Percentiles rank a stretch among this genome's conserved stretches.
Evolutionary conservation across 345 rosid species (phyloP).

Genomic region (Hypericum perforatum): DNA sequence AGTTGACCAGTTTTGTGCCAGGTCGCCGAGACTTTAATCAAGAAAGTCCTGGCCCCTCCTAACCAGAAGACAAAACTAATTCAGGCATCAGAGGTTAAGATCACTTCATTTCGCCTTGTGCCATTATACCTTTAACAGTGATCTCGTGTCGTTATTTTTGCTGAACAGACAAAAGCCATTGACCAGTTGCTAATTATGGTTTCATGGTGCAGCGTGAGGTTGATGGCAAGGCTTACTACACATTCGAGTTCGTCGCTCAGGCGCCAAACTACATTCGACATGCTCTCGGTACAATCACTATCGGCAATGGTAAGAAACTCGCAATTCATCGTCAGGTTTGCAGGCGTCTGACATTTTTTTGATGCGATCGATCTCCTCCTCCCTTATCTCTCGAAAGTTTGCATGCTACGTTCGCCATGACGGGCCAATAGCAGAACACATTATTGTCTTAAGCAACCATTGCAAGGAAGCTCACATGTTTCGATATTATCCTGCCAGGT

Average conservation of each 20-base stretch:
- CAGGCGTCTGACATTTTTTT: too few relatives aligned
- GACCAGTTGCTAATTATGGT: background rate
- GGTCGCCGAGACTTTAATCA: slow-evolving; percentile 79
- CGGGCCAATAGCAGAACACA: too few relatives aligned
- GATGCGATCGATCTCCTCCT: too few relatives aligned
- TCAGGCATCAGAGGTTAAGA: slow-evolving; percentile 60
- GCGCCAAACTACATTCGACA: slow-evolving; percentile 88
- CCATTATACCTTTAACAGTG: background rate
- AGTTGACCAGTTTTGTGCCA: slow-evolving; percentile 42
- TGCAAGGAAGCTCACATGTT: too few relatives aligned
- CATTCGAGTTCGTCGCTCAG: slow-evolving; percentile 68
- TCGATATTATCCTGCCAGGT: slow-evolving; percentile 18
- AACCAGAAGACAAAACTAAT: slow-evolving; percentile 70
- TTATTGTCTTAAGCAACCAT: too few relatives aligned
- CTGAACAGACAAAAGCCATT: too few relatives aligned
- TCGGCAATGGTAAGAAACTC: slow-evolving; percentile 56
- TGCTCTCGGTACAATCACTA: slow-evolving; percentile 58
- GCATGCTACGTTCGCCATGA: too few relatives aligned
- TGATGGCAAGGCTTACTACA: slow-evolving; percentile 71
- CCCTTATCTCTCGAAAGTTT: too few relatives aligned
- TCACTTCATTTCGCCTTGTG: slow-evolving; percentile 5
- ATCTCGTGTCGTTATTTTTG: too few relatives aligned
- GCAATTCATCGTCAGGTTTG: too few relatives aligned
- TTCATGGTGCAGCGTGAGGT: slow-evolving; percentile 51
- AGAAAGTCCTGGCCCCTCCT: slow-evolving; percentile 73